These are phyloP conservation scores for Fusarium sp. DNA, from an alignment of 2,329 filamentous ascomycete species.

Conservation along the genomic window DNA sequence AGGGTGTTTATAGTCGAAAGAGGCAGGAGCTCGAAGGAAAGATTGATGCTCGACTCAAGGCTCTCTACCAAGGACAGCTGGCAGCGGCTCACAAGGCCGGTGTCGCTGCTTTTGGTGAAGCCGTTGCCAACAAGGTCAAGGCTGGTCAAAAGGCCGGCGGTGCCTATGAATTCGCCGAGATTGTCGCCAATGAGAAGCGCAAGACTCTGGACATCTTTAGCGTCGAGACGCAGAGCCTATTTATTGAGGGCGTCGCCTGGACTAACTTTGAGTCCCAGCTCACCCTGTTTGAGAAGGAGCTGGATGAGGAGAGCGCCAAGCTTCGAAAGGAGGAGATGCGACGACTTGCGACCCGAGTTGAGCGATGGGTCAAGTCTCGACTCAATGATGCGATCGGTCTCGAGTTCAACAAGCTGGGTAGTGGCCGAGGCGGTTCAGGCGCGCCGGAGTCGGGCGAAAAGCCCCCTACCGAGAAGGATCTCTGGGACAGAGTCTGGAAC, in stretches of 20 bases:
- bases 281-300: conserved; percentile 85
- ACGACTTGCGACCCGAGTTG: conserved; percentile 87
- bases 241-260: conserved; percentile 86
- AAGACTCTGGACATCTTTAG: conserved; percentile 81
- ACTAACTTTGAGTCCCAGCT: conserved; percentile 87
- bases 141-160: conserved; percentile 91
- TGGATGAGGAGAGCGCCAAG: conserved; percentile 87
- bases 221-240: conserved; percentile 77
- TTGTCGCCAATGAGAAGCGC: conserved; percentile 86
- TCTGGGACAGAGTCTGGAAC: conserved; percentile 96
- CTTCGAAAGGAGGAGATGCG: conserved; percentile 97
- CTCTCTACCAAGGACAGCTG: conserved; percentile 89
- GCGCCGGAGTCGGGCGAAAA: conserved; percentile 84
- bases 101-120: conserved; percentile 85
- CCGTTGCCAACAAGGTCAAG: conserved; percentile 89
- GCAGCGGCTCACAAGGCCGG: conserved; percentile 90
- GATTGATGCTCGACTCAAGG: conserved; percentile 88
- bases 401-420: conserved; percentile 96
- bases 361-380: conserved; percentile 92
- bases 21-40: conserved; percentile 86
- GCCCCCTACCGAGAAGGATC: conserved; percentile 79
- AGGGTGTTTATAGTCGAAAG: conserved; percentile 92
- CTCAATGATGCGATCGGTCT: conserved; percentile 89
- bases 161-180: conserved; percentile 94
- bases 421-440: conserved; percentile 83